These are phyloP conservation scores for Tolypocladium tropicale DNA, from an alignment of 2,329 filamentous ascomycete species.

Conservation along the genomic window DNA sequence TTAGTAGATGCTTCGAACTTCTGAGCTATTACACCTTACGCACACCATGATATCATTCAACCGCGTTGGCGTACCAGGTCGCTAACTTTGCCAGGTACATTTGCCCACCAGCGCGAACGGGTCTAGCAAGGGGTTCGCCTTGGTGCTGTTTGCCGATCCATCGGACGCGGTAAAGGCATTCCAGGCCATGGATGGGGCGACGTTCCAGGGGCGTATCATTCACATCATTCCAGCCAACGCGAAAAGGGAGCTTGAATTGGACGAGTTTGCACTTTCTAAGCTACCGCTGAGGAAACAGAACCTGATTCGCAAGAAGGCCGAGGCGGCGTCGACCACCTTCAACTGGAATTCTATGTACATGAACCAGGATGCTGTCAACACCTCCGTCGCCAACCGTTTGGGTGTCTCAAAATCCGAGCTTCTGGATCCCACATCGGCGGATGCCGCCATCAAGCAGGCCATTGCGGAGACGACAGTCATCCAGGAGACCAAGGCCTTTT, in stretches of 20 bases:
- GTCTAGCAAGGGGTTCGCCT: slow-evolving; percentile 80
- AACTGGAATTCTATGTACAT: slow-evolving; percentile 99
- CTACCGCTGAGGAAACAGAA: slow-evolving; percentile 91
- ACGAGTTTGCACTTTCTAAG: slow-evolving; percentile 85
- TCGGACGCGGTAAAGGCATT: slow-evolving; percentile 71
- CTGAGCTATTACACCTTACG: slow-evolving; percentile 44
- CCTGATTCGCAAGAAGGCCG: slow-evolving; percentile 73
- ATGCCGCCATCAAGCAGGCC: slow-evolving; percentile 92
- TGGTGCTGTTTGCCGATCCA: slow-evolving; percentile 67
- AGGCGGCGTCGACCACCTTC: slow-evolving; percentile 69
- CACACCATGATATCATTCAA: slow-evolving; percentile 11
- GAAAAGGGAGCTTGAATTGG: slow-evolving; percentile 71
- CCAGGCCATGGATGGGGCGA: slow-evolving; percentile 66
- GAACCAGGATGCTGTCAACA: slow-evolving; percentile 91
- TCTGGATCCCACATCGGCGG: slow-evolving; percentile 88
- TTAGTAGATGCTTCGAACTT: slow-evolving; percentile 99
- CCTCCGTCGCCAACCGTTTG: slow-evolving; percentile 75
- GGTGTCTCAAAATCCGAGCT: slow-evolving; percentile 86
- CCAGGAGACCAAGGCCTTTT: slow-evolving; percentile 91
- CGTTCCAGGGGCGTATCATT: slow-evolving; percentile 85
- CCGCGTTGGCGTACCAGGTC: no score
- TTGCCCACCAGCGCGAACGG: slow-evolving; percentile 65
- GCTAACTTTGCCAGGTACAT: slow-evolving; percentile 59
- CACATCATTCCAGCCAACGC: slow-evolving; percentile 79
- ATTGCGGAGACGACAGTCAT: slow-evolving; percentile 94